A percentile compares a stretch with the other conserved stretches of the same genome.
phyloP scores from a whole-genome alignment of 441 rosid genomes.

The Bocquillonia castaneifolia region DNA sequence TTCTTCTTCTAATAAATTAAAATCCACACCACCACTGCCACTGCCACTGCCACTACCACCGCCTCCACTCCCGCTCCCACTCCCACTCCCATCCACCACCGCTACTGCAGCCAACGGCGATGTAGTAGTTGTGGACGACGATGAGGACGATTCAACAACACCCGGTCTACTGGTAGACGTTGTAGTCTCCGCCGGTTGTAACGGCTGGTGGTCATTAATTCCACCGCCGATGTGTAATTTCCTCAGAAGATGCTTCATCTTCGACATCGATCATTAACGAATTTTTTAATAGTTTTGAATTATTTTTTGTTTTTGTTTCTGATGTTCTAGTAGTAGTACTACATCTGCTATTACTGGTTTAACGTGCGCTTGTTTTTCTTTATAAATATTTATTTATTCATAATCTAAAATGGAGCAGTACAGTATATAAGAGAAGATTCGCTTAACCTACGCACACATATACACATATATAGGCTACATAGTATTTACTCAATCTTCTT shows the following conservation, averaged over 20 bases:
- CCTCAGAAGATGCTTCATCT: constrained; percentile 82
- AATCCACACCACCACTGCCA: constrained; percentile 35
- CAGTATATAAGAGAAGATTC: constrained; percentile 46
- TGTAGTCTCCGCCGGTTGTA: constrained; percentile 28
- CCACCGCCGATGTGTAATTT: constrained; percentile 92
- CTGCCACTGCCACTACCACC: constrained; percentile 12
- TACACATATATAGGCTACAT: no score
- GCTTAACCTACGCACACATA: constrained; percentile 72
- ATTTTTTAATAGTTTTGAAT: constrained; percentile 26
- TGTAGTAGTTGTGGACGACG: background rate
- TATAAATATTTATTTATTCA: background rate
- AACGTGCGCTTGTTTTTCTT: background rate
- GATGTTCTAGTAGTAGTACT: no score
- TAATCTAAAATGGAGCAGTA: no score
- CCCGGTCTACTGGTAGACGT: background rate
- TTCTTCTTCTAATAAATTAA: constrained; percentile 79
- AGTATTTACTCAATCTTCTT: constrained; percentile 67
- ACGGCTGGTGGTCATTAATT: constrained; percentile 50
- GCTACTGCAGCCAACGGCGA: constrained; percentile 3
- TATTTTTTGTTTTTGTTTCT: background rate
- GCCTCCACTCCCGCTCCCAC: constrained; percentile 23
- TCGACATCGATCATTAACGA: constrained; percentile 89
- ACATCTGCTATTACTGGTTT: background rate
- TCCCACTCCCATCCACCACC: constrained; percentile 20
- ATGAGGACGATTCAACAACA: constrained; percentile 35